Percentiles rank a stretch among this genome's conserved stretches.
These are phyloP conservation scores for Verticillium albo-atrum DNA, from an alignment of 2,329 filamentous ascomycete species.

Conservation along the genomic window DNA sequence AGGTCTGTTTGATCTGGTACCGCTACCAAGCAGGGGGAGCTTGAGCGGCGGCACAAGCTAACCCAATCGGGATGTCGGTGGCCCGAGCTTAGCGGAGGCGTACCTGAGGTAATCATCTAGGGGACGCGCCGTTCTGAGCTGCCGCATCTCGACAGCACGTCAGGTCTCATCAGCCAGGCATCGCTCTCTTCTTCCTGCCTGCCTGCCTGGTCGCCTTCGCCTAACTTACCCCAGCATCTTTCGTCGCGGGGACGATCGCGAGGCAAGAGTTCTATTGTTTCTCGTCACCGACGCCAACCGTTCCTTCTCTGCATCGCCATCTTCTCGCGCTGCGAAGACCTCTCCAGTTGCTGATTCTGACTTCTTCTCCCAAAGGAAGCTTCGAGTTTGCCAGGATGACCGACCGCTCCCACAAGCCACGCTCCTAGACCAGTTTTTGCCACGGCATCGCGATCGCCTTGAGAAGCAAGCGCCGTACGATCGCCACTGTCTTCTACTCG, in stretches of 20 bases:
- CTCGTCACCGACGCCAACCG: background rate
- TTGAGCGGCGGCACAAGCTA: no score
- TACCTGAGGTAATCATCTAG: background rate
- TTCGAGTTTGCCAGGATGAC: background rate
- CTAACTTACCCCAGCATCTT: background rate
- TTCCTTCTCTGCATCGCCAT: background rate
- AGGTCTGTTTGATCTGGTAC: no score
- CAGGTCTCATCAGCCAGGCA: background rate
- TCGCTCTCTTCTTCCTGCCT: background rate
- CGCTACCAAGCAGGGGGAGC: no score
- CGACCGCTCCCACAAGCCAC: background rate
- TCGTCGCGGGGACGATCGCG: background rate
- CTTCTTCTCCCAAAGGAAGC: background rate
- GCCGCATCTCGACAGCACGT: background rate
- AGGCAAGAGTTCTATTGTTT: background rate
- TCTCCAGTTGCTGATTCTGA: background rate
- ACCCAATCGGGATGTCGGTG: no score
- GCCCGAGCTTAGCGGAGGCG: no score
- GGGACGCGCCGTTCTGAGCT: background rate
- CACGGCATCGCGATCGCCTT: background rate
- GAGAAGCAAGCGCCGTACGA: background rate
- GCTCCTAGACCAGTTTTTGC: background rate
- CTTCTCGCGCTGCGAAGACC: background rate
- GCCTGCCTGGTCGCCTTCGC: background rate
- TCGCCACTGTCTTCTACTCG: background rate